Percentiles rank a stretch among this genome's conserved stretches.
phyloP scores from a whole-genome alignment of 2,329 filamentous ascomycete species.

The Chaetomium olivaceum region DNA sequence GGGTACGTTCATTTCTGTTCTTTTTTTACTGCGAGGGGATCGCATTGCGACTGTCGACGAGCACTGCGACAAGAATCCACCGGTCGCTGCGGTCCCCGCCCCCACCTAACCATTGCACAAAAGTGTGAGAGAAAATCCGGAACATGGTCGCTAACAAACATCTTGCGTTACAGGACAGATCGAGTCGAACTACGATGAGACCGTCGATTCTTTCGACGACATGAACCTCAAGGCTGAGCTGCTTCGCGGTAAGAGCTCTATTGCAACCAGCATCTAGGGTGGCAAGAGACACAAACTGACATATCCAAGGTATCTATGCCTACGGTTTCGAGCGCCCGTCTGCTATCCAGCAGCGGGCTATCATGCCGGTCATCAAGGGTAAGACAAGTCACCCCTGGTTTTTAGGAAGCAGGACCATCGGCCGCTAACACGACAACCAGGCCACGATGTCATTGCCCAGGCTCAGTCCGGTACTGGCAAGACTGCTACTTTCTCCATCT shows the following conservation, averaged over 20 bases:
- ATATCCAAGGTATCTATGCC: constrained; percentile 78
- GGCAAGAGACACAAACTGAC: constrained; percentile 31
- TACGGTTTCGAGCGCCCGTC: constrained; percentile 99
- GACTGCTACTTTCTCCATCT: constrained; percentile 99
- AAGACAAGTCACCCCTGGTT: constrained; percentile 40
- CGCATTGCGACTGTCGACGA: constrained; percentile 13
- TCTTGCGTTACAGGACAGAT: constrained; percentile 73
- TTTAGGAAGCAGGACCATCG: background rate
- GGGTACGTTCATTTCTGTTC: constrained; percentile 62
- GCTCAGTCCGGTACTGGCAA: constrained; percentile 99
- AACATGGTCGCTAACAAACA: constrained; percentile 26
- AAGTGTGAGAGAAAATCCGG: constrained; percentile 5
- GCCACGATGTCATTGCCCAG: constrained; percentile 98
- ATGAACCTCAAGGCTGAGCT: constrained; percentile 98
- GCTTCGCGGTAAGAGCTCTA: constrained; percentile 71
- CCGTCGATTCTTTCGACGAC: constrained; percentile 97
- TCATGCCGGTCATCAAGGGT: constrained; percentile 99
- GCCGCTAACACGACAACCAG: constrained; percentile 44
- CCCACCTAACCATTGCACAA: background rate
- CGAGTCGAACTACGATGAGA: constrained; percentile 99
- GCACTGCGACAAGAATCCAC: background rate
- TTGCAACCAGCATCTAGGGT: constrained; percentile 21
- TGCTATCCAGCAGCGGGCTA: constrained; percentile 99
- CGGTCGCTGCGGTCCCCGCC: constrained; percentile 19
- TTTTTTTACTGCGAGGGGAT: background rate